Conservation (phyloP, 805 yeast species). For the Candida germanica region DNA sequence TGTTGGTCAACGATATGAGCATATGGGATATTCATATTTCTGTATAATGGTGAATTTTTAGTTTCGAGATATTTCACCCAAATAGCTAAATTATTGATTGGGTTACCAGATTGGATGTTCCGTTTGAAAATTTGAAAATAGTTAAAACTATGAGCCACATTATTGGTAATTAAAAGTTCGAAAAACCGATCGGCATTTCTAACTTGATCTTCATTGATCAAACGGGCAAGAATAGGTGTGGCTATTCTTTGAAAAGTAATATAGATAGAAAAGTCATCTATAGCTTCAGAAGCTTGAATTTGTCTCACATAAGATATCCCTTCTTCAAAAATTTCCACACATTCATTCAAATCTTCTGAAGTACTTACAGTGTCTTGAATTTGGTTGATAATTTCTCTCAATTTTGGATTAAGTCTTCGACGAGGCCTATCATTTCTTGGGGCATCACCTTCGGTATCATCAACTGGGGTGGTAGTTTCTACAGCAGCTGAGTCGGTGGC, state of each 20-base stretch:
- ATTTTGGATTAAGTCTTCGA: background rate
- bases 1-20: background rate
- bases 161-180: constrained; percentile 25
- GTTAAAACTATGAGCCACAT: constrained; percentile 34
- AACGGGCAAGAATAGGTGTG: background rate
- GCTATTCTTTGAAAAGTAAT: constrained; percentile 27
- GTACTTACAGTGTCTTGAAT: constrained; percentile 23
- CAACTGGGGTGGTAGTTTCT: too few species aligned
- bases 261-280: constrained; percentile 23
- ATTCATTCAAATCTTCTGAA: constrained; percentile 22
- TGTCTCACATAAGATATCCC: constrained; percentile 38
- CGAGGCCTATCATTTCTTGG: too few species aligned
- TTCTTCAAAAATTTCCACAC: constrained; percentile 38
- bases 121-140: constrained; percentile 23
- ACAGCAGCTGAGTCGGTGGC: too few species aligned
- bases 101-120: constrained; percentile 15
- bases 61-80: constrained; percentile 37
- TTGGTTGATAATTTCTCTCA: constrained; percentile 19
- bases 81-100: constrained; percentile 23
- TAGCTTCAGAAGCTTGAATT: constrained; percentile 25
- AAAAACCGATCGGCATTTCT: constrained; percentile 18
- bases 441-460: too few species aligned
- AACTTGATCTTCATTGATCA: constrained; percentile 12
- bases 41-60: background rate
- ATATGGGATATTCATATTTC: background rate